Evolutionary conservation across 2,329 filamentous ascomycete species (phyloP).

Genomic region (Orbilia blumenaviensis): DNA sequence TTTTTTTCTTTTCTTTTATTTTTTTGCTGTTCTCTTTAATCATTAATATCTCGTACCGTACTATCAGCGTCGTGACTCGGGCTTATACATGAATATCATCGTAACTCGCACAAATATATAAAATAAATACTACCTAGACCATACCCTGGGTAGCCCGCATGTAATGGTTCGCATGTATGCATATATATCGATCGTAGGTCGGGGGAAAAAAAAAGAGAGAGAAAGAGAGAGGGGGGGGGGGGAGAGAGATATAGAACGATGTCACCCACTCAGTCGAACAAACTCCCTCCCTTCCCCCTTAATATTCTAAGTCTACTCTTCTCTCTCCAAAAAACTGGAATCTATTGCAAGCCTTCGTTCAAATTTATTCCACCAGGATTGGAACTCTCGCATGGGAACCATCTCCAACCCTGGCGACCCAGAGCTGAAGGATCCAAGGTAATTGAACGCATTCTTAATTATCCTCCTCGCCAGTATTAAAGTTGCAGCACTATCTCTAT

Average conservation of each 20-base stretch:
- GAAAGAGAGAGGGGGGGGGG: no score
- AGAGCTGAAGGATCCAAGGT: constrained; percentile 80
- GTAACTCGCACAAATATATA: neutral
- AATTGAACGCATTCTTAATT: constrained; percentile 97
- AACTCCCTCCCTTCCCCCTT: neutral
- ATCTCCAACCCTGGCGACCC: constrained; percentile 75
- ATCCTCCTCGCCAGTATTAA: constrained; percentile 87
- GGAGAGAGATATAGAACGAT: no score
- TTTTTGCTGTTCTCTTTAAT: neutral
- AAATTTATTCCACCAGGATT: constrained; percentile 98
- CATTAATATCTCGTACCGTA: neutral
- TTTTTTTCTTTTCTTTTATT: neutral
- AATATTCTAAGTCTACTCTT: constrained; percentile 63
- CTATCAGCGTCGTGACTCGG: neutral
- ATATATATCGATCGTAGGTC: neutral
- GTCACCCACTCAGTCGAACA: no score
- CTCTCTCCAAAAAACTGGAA: constrained; percentile 85
- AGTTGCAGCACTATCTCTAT: constrained; percentile 67
- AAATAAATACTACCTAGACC: neutral
- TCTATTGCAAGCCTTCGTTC: constrained; percentile 85
- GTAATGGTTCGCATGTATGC: neutral
- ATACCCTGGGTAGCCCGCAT: neutral
- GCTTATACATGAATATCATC: neutral
- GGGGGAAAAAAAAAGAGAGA: neutral
- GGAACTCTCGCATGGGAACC: constrained; percentile 91